A percentile compares a stretch with the other conserved stretches of the same genome.
phyloP scores from a whole-genome alignment of 2,329 filamentous ascomycete species.

The Arthrinium puccinioides region DNA sequence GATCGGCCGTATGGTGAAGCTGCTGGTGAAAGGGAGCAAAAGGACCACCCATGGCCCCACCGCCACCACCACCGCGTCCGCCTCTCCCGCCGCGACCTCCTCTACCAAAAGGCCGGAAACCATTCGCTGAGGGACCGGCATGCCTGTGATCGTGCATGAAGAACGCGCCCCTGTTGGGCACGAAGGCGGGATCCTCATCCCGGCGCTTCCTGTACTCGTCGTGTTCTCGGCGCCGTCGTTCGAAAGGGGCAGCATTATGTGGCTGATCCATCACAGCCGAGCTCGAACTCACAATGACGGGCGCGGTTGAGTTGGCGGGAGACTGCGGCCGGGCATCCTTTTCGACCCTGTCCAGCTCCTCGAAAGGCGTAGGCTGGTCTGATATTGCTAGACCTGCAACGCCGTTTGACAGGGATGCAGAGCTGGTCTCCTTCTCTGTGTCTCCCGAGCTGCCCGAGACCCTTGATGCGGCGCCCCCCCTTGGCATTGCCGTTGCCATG shows the following conservation, averaged over 20 bases:
- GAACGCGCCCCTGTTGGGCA: constrained; percentile 89
- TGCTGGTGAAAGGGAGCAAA: constrained; percentile 45
- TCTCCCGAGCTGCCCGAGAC: constrained; percentile 19
- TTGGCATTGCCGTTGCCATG: constrained; percentile 18
- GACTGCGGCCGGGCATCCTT: constrained; percentile 28
- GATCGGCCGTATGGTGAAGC: constrained; percentile 44
- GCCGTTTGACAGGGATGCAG: constrained; percentile 17
- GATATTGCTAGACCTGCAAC: constrained; percentile 44
- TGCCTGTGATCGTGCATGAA: constrained; percentile 94
- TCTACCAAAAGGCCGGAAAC: constrained; percentile 65
- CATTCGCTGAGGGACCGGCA: constrained; percentile 68
- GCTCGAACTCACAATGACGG: constrained; percentile 48
- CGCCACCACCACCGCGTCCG: constrained; percentile 54
- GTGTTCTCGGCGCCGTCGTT: constrained; percentile 74
- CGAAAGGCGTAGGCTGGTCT: constrained; percentile 23
- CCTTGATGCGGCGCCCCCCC: constrained; percentile 12
- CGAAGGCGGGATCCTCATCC: constrained; percentile 85
- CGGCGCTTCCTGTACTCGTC: constrained; percentile 85
- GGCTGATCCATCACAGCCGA: constrained; percentile 32
- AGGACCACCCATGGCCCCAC: constrained; percentile 48
- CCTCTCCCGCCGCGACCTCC: constrained; percentile 59
- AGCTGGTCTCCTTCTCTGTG: constrained; percentile 23
- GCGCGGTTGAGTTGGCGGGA: constrained; percentile 34
- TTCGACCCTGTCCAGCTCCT: constrained; percentile 35
- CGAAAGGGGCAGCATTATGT: constrained; percentile 53